Evolutionary conservation across 306 rosid species (phyloP).

Genomic region (Quercus gilva): DNA sequence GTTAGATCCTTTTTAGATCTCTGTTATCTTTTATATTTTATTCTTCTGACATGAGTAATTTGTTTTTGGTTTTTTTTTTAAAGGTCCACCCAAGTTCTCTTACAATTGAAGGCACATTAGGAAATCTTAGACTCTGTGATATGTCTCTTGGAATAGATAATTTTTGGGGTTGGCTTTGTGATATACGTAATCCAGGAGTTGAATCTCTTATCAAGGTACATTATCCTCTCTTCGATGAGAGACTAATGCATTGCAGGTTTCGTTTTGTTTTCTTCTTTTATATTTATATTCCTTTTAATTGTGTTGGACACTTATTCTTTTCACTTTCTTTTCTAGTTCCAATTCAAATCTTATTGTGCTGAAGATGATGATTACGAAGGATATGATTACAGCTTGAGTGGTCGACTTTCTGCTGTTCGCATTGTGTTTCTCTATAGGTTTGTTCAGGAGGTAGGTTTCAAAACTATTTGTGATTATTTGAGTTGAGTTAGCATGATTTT

Average conservation of each 20-base stretch:
- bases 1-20: background rate
- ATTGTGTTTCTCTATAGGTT: slow-evolving; percentile 91
- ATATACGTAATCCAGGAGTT: slow-evolving; percentile 87
- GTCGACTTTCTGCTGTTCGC: slow-evolving; percentile 97
- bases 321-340: slow-evolving; percentile 62
- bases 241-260: slow-evolving; percentile 18
- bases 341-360: slow-evolving; percentile 76
- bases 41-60: slow-evolving; percentile 20
- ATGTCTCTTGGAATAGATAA: slow-evolving; percentile 70
- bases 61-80: slow-evolving; percentile 23
- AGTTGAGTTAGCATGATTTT: background rate
- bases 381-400: slow-evolving; percentile 78
- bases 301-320: slow-evolving; percentile 12
- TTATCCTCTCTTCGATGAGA: background rate
- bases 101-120: slow-evolving; percentile 86
- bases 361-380: slow-evolving; percentile 95
- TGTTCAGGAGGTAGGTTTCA: slow-evolving; percentile 84
- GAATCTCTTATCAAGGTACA: slow-evolving; percentile 91
- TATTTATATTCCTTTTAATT: background rate
- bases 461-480: slow-evolving; percentile 11
- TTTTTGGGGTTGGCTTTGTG: slow-evolving; percentile 97
- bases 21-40: background rate
- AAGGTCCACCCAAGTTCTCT: slow-evolving; percentile 94
- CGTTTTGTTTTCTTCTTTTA: slow-evolving; percentile 6
- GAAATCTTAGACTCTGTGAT: slow-evolving; percentile 90